These are phyloP conservation scores for Colletotrichum kahawae DNA, from an alignment of 2,329 filamentous ascomycete species.

Conservation along the genomic window DNA sequence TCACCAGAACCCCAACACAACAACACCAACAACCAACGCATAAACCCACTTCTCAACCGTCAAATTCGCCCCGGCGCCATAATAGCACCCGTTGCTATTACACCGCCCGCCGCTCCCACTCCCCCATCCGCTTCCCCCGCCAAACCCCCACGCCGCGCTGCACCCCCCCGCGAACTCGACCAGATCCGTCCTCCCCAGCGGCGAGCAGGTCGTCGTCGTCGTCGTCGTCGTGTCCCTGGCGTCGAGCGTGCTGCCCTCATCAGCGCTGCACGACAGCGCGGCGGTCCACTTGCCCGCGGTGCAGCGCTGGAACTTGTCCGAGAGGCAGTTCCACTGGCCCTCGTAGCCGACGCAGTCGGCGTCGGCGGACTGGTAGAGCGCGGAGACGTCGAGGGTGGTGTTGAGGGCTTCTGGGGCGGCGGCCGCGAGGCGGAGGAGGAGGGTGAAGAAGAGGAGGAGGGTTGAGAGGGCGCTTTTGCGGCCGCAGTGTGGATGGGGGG, in stretches of 20 bases:
- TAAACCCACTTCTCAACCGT: not conserved
- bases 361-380: slow-evolving; percentile 36
- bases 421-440: slow-evolving; percentile 13
- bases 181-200: slow-evolving; percentile 6
- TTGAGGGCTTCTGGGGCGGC: not conserved
- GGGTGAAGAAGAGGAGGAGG: not conserved
- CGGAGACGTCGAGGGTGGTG: not conserved
- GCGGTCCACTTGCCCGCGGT: slow-evolving; percentile 51
- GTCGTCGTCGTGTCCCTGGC: not conserved
- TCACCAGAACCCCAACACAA: not conserved
- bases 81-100: slow-evolving; percentile 5
- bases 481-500: not conserved
- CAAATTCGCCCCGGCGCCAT: not conserved
- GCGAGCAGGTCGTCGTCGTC: not conserved
- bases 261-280: slow-evolving; percentile 12
- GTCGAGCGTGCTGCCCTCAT: not conserved
- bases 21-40: not conserved
- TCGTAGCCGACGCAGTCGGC: slow-evolving; percentile 46
- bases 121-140: not conserved
- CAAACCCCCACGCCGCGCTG: not conserved
- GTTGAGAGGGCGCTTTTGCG: not conserved
- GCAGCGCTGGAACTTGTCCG: slow-evolving; percentile 54
- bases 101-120: not conserved
- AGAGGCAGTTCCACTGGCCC: slow-evolving; percentile 62
- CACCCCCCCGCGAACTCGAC: slow-evolving; percentile 15